Conservation (phyloP, 305 asterid species). For the Salvia sclarea region DNA sequence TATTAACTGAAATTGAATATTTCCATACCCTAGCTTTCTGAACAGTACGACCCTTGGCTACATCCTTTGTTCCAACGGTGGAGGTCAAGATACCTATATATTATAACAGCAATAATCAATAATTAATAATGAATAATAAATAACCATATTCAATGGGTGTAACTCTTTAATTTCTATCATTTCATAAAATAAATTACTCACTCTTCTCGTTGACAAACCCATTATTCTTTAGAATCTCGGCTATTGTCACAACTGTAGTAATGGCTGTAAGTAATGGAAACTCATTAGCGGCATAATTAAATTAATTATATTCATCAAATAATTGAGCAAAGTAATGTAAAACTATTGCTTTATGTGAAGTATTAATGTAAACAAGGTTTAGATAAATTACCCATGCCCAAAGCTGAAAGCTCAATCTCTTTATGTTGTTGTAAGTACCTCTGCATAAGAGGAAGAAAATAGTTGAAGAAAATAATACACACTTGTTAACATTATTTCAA, state of each 20-base stretch:
- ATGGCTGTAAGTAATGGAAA: conserved; percentile 54
- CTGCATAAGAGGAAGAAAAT: conserved; percentile 42
- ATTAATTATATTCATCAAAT: not conserved
- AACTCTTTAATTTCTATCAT: not conserved
- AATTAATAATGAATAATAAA: too few relatives aligned
- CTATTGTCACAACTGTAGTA: conserved; percentile 80
- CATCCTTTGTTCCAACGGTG: conserved; percentile 83
- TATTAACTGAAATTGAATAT: not conserved
- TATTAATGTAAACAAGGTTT: not conserved
- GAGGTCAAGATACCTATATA: conserved; percentile 59
- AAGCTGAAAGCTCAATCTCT: conserved; percentile 91
- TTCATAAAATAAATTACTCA: conserved; percentile 34
- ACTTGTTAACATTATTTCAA: too few relatives aligned
- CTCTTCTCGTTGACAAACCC: conserved; percentile 82
- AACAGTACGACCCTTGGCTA: conserved; percentile 65
- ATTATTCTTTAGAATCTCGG: conserved; percentile 81
- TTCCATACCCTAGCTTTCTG: conserved; percentile 74
- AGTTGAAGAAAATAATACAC: too few relatives aligned
- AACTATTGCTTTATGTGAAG: not conserved
- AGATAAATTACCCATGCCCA: conserved; percentile 81
- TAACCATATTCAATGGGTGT: too few relatives aligned
- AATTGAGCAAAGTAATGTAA: not conserved
- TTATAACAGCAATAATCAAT: not conserved
- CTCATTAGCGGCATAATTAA: not conserved
- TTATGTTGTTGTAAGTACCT: conserved; percentile 82